phyloP scores from a whole-genome alignment of 129 eudicot species.

The Apium graveolens region DNA sequence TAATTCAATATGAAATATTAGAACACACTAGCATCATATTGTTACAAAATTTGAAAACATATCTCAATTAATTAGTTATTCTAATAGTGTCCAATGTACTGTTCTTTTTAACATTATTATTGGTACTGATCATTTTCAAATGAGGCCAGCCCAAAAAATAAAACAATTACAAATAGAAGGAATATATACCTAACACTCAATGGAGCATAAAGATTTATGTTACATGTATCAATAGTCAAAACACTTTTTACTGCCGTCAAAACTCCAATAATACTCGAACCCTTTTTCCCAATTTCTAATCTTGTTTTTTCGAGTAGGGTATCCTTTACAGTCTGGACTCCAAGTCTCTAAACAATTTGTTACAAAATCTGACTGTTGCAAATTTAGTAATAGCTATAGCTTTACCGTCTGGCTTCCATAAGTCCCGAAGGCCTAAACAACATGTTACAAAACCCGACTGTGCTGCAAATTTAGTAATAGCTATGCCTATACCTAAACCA shows the following conservation, averaged over 20 bases:
- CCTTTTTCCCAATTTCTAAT: background rate
- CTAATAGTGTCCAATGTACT: background rate
- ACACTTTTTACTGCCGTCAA: background rate
- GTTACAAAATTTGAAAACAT: background rate
- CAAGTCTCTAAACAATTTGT: background rate
- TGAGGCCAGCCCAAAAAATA: background rate
- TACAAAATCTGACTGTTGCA: background rate
- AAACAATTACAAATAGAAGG: background rate
- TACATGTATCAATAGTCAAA: background rate
- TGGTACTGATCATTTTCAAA: background rate
- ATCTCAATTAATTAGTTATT: background rate
- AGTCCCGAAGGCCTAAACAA: background rate
- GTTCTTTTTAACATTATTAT: background rate
- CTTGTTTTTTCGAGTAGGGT: background rate
- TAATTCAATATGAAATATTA: background rate
- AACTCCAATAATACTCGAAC: background rate
- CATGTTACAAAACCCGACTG: background rate
- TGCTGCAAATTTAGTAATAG: background rate
- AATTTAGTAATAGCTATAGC: background rate
- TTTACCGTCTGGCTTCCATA: background rate
- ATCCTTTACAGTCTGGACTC: background rate
- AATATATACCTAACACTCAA: background rate
- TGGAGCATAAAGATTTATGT: background rate
- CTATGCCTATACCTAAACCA: background rate
- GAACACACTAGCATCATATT: background rate